Evolutionary conservation across 139 green algal species (phyloP), one percentile per base, ranked within the genome.

Genomic region (Asterochloris sp.): DNA sequence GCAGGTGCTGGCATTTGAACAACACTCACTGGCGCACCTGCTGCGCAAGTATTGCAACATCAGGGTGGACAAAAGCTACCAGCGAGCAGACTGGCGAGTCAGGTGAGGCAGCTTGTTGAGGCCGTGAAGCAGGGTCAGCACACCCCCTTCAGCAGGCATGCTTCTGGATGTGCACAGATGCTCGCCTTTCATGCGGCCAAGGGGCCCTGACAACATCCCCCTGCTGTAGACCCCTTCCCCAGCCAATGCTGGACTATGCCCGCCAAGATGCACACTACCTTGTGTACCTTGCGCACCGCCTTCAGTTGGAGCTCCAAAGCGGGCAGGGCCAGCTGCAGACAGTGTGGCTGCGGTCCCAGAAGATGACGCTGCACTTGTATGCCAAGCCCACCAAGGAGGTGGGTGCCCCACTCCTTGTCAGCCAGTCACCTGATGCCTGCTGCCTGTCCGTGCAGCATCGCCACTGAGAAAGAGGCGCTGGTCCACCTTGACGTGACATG

Each of bases 221-320:
- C 38, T 66, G 69, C n/a, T 85, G 81, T 81, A 89, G 86, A n/a
- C 94, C 94, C 6, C 90, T 97, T 26, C 83, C 90, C 10, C 24
- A 69, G 11, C 29, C 77, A 62, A 85, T 95, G 75, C 68, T 92
- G 74, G 38, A 83, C 13, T 97, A 97, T 83, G 94, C 94, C 0
- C 83, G 85, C 2, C 62, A 73, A 11, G 94, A 97, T 80, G 93
- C 94, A 61, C 90, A 92, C 74, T 94, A 92, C 86, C 87, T 97
- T 82, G 85, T 92, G 66, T 85, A 91, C 76, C 86, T 97, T 6
- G 91, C 90, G 0, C 87, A 89, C 24, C 23, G 68, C 60, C 83
- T 96, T 83, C 76, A 80, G 0, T 9, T 82, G 62, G 81, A 91
- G 83, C 87, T 94, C 69, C 16, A 47, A 69, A 27, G 66, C 12